These are phyloP conservation scores for Apiospora koreana DNA, from an alignment of 2,329 filamentous ascomycete genomes.

Conservation along the genomic window DNA sequence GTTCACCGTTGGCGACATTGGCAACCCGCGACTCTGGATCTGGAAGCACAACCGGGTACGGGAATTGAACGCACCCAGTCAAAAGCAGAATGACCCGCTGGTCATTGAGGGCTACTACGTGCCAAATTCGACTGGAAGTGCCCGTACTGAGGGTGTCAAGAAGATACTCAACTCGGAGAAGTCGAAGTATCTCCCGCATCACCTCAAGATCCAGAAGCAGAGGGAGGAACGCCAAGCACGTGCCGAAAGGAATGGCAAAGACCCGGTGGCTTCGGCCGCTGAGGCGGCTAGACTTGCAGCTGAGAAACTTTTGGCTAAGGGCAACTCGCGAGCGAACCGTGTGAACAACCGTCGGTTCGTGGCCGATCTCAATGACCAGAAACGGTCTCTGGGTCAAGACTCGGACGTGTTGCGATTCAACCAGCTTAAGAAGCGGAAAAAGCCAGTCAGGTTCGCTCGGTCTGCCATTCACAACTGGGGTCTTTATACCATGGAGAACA, in stretches of 20 bases:
- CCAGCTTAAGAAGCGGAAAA: constrained; percentile 98
- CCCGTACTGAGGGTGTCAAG: constrained; percentile 89
- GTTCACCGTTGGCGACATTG: constrained; percentile 45
- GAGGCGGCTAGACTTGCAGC: constrained; percentile 73
- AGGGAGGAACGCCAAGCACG: constrained; percentile 87
- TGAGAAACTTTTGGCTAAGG: constrained; percentile 80
- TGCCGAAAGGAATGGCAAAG: constrained; percentile 64
- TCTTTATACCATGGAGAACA: constrained; percentile 95
- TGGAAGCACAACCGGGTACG: constrained; percentile 59
- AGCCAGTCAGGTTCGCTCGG: constrained; percentile 95
- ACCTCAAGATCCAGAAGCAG: constrained; percentile 91
- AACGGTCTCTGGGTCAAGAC: constrained; percentile 79
- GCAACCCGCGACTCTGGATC: constrained; percentile 55
- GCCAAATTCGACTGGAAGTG: constrained; percentile 79
- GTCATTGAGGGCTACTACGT: constrained; percentile 73
- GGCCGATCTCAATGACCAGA: constrained; percentile 93
- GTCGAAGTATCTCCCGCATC: constrained; percentile 95
- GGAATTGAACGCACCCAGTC: constrained; percentile 51
- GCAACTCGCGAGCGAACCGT: constrained; percentile 89
- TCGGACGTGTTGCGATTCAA: constrained; percentile 96
- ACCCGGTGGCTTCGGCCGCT: constrained; percentile 64
- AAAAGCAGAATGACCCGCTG: constrained; percentile 35
- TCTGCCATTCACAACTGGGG: constrained; percentile 99
- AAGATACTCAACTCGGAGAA: constrained; percentile 97
- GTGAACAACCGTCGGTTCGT: constrained; percentile 94